Percentiles rank a stretch among this genome's conserved stretches.
These are phyloP conservation scores for Coemansia sp. DNA, from an alignment of 192 early-diverging fungal species.

Conservation along the genomic window DNA sequence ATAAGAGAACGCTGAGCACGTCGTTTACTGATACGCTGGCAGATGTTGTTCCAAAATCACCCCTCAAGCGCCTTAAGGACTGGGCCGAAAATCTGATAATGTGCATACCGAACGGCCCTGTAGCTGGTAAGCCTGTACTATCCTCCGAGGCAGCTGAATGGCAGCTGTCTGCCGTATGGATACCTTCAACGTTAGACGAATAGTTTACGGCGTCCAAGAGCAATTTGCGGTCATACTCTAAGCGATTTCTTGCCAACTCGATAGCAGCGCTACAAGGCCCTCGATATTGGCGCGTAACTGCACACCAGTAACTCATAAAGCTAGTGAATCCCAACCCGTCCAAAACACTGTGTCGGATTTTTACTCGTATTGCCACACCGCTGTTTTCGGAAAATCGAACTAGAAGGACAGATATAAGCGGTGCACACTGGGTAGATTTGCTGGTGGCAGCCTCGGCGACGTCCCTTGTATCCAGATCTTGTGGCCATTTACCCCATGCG, in stretches of 20 bases:
- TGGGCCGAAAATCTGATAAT: slow-evolving; percentile 7
- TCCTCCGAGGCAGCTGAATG: not conserved
- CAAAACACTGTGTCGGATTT: slow-evolving; percentile 14
- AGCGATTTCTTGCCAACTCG: not conserved
- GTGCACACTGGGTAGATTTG: not conserved
- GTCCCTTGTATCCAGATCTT: slow-evolving; percentile 9
- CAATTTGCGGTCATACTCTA: slow-evolving; percentile 11
- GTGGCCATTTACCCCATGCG: slow-evolving; percentile 12
- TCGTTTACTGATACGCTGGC: slow-evolving; percentile 8
- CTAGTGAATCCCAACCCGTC: slow-evolving; percentile 17
- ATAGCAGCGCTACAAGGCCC: not conserved
- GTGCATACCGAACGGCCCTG: slow-evolving; percentile 6
- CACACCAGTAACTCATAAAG: slow-evolving; percentile 16
- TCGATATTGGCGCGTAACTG: not conserved
- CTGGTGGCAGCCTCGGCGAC: not conserved
- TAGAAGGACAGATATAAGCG: slow-evolving; percentile 8
- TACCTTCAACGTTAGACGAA: not conserved
- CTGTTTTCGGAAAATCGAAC: slow-evolving; percentile 13
- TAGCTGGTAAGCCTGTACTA: not conserved
- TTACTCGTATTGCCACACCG: slow-evolving; percentile 14
- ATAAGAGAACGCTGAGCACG: slow-evolving; percentile 11
- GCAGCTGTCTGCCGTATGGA: not conserved
- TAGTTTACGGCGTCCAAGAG: not conserved
- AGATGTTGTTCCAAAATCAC: not conserved
- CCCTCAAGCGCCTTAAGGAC: not conserved